Evolutionary conservation across 306 rosid species (phyloP).

Genomic region (Rubus idaeus): DNA sequence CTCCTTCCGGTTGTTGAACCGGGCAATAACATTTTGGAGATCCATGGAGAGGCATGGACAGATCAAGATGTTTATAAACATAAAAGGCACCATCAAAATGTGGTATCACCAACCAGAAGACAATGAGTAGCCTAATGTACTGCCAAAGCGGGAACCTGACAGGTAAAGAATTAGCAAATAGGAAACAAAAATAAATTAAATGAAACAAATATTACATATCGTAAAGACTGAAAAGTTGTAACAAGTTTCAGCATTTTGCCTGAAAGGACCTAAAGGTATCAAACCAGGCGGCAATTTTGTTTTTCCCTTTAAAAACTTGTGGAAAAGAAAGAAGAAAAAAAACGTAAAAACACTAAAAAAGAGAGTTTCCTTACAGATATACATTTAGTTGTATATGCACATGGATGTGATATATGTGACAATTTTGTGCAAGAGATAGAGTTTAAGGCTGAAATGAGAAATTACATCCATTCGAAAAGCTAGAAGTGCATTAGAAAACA

Average conservation of each 20-base stretch:
- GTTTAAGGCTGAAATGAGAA: neutral
- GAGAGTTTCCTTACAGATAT: neutral
- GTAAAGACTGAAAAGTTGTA: neutral
- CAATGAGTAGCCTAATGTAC: conserved; percentile 47
- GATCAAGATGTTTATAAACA: conserved; percentile 40
- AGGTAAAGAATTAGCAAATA: conserved; percentile 9
- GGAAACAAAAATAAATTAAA: conserved; percentile 9
- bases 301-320: neutral
- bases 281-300: neutral
- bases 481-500: neutral
- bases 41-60: conserved; percentile 23
- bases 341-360: neutral
- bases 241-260: neutral
- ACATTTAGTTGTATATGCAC: neutral
- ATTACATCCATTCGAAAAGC: neutral
- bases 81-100: conserved; percentile 48
- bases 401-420: neutral
- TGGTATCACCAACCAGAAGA: conserved; percentile 42
- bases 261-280: neutral
- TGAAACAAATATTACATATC: neutral
- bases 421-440: neutral
- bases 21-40: conserved; percentile 5
- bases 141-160: conserved; percentile 52
- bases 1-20: conserved; percentile 31
- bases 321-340: too few species aligned